phyloP scores from a whole-genome alignment of 164 flowering plant genomes.

The Houttuynia cordata region DNA sequence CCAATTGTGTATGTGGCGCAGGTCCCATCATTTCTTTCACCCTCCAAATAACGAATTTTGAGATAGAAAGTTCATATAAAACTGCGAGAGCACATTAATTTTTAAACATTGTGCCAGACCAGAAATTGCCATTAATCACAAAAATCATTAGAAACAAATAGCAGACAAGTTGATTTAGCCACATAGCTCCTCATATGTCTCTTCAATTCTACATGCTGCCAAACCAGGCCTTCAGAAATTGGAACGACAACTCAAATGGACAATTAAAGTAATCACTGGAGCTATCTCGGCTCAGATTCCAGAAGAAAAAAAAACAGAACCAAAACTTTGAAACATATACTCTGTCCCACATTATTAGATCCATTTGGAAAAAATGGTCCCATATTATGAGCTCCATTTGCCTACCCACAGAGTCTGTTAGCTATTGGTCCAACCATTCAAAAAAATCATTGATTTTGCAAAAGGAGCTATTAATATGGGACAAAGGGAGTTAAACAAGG shows the following conservation, averaged over 20 bases:
- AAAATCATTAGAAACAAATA: not conserved
- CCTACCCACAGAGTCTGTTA: no score
- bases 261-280: not conserved
- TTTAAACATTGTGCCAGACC: not conserved
- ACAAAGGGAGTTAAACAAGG: no score
- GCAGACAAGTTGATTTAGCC: not conserved
- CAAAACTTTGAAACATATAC: no score
- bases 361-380: no score
- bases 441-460: no score
- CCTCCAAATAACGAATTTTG: slow-evolving; percentile 25
- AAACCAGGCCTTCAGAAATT: not conserved
- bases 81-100: not conserved
- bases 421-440: no score
- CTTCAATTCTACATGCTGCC: slow-evolving; percentile 1
- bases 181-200: not conserved
- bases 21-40: slow-evolving; percentile 61
- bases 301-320: no score
- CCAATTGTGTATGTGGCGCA: slow-evolving; percentile 89
- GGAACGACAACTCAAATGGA: not conserved
- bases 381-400: no score
- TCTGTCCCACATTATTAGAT: no score
- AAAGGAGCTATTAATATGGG: no score
- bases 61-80: not conserved
- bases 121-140: not conserved
- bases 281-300: not conserved